Conservation (phyloP, 768 basidiomycete genomes). For the Mycena maculata region DNA sequence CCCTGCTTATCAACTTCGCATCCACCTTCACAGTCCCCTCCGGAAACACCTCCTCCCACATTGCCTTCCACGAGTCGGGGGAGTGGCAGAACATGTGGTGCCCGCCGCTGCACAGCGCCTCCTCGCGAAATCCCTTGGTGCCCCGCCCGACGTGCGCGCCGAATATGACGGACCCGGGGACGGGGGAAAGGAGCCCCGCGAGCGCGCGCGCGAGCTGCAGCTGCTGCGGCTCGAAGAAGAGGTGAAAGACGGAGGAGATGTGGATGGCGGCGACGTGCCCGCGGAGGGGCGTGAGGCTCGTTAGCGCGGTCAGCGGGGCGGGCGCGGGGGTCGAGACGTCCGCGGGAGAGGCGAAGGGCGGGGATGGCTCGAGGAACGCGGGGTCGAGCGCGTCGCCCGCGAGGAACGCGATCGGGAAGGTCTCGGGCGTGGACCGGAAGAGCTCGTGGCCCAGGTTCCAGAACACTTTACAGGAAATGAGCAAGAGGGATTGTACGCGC, state of each 20-base stretch:
- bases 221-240: constrained; percentile 49
- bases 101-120: constrained; percentile 8
- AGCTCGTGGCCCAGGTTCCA: constrained; percentile 74
- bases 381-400: constrained; percentile 66
- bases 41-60: constrained; percentile 52
- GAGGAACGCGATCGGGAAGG: constrained; percentile 67
- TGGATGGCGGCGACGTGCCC: constrained; percentile 62
- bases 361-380: constrained; percentile 51
- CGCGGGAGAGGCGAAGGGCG: constrained; percentile 35
- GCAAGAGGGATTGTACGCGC: no score
- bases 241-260: constrained; percentile 50
- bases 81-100: constrained; percentile 53
- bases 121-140: constrained; percentile 44
- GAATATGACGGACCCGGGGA: constrained; percentile 49
- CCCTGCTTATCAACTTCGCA: constrained; percentile 30
- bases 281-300: constrained; percentile 57
- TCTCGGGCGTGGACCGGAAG: constrained; percentile 63
- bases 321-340: constrained; percentile 35
- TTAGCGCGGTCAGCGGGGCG: constrained; percentile 43
- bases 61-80: constrained; percentile 48
- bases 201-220: constrained; percentile 44
- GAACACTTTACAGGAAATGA: constrained; percentile 51
- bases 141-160: constrained; percentile 51
- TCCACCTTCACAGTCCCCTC: constrained; percentile 43
- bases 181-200: constrained; percentile 47